Percentiles rank a stretch among this genome's conserved stretches.
Evolutionary conservation across 2,329 filamentous ascomycete genomes (phyloP).

Genomic region (Blumeria graminis): DNA sequence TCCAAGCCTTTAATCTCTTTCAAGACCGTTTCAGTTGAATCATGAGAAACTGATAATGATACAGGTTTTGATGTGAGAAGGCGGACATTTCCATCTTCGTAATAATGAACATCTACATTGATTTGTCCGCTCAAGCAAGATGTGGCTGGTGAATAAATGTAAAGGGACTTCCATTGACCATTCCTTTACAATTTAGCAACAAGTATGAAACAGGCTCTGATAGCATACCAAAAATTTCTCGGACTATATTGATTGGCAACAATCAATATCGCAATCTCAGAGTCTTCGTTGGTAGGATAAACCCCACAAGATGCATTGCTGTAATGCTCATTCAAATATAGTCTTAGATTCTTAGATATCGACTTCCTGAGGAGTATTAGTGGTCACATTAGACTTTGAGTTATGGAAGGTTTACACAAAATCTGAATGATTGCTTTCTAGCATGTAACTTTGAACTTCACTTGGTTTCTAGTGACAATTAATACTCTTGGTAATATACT

Average conservation of each 20-base stretch:
- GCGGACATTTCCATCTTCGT: slow-evolving; percentile 94
- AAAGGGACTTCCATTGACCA: slow-evolving; percentile 81
- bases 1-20: slow-evolving; percentile 58
- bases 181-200: slow-evolving; percentile 33
- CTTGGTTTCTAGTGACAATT: slow-evolving; percentile 45
- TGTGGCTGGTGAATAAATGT: slow-evolving; percentile 50
- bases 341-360: slow-evolving; percentile 49
- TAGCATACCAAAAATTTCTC: slow-evolving; percentile 70
- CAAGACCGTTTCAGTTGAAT: slow-evolving; percentile 33
- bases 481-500: slow-evolving; percentile 1
- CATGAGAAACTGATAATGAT: slow-evolving; percentile 32
- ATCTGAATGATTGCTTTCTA: slow-evolving; percentile 55
- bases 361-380: slow-evolving; percentile 37
- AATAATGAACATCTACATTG: slow-evolving; percentile 95
- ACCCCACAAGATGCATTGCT: slow-evolving; percentile 58
- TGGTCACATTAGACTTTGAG: neutral
- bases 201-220: neutral
- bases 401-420: slow-evolving; percentile 39
- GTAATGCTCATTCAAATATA: slow-evolving; percentile 75
- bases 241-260: slow-evolving; percentile 96
- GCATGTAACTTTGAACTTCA: slow-evolving; percentile 48
- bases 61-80: slow-evolving; percentile 70
- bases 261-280: slow-evolving; percentile 54
- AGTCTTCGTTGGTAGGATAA: slow-evolving; percentile 56
- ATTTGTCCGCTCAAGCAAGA: slow-evolving; percentile 51